A percentile compares a stretch with the other conserved stretches of the same genome.
These are phyloP conservation scores for Celoporthe dispersa DNA, from an alignment of 2,329 filamentous ascomycete species.

Conservation along the genomic window DNA sequence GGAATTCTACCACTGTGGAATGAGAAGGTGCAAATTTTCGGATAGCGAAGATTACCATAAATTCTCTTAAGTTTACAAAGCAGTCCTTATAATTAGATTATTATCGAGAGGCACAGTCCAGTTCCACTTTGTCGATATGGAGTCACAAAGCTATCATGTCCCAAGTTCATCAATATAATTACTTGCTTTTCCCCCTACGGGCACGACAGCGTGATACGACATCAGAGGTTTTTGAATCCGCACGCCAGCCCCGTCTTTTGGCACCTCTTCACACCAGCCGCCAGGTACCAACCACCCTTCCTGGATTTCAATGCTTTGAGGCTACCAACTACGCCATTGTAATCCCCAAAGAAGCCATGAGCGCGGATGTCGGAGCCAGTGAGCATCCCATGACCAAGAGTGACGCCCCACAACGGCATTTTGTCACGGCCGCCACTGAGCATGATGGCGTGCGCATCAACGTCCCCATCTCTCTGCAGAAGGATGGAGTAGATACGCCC, in stretches of 20 bases:
- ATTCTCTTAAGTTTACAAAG: neutral
- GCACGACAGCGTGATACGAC: neutral
- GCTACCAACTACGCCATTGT: constrained; percentile 46
- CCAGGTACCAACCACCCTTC: constrained; percentile 47
- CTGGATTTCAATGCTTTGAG: constrained; percentile 43
- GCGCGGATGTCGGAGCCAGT: constrained; percentile 48
- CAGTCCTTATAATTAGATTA: neutral
- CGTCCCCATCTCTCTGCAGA: constrained; percentile 49
- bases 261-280: constrained; percentile 48
- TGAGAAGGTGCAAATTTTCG: too few species aligned
- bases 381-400: constrained; percentile 61
- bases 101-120: neutral
- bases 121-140: neutral
- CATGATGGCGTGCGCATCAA: constrained; percentile 54
- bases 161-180: too few species aligned
- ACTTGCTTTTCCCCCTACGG: too few species aligned
- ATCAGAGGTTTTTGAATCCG: constrained; percentile 35
- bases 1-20: too few species aligned
- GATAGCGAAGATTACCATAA: neutral
- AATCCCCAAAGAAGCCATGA: constrained; percentile 61
- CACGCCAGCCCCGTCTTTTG: constrained; percentile 44
- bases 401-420: constrained; percentile 53
- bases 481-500: constrained; percentile 62
- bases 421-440: constrained; percentile 39
- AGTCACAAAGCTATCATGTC: neutral